Evolutionary conservation across 2,329 filamentous ascomycete species (phyloP).

Genomic region (Cladosporium sp.): DNA sequence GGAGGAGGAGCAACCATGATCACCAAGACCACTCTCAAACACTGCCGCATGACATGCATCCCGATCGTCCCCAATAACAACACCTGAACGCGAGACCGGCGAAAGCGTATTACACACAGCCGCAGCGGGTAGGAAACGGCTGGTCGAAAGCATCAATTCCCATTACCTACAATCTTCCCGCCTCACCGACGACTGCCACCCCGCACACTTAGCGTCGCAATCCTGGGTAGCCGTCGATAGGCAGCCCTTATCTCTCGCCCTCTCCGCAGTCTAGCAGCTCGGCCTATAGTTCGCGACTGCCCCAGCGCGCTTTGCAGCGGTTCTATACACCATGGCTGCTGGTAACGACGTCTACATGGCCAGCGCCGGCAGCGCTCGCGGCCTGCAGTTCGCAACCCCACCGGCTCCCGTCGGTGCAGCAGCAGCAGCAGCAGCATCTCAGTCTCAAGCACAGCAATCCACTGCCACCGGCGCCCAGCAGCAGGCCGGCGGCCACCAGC

Average conservation of each 20-base stretch:
- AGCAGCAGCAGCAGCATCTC: too few species aligned
- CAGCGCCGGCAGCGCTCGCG: constrained; percentile 9
- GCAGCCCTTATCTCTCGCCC: not conserved
- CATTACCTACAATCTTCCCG: constrained; percentile 1
- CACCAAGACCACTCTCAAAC: constrained; percentile 13
- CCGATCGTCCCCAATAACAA: constrained; percentile 28
- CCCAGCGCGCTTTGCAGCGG: constrained; percentile 16
- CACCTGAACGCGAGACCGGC: constrained; percentile 16
- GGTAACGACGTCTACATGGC: constrained; percentile 4
- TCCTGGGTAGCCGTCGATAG: not conserved
- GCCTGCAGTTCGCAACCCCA: not conserved
- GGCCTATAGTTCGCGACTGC: not conserved
- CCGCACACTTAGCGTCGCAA: constrained; percentile 2
- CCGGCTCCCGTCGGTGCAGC: not conserved
- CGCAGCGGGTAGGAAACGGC: constrained; percentile 1
- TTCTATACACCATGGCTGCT: constrained; percentile 13
- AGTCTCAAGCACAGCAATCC: not conserved
- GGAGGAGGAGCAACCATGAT: constrained; percentile 16
- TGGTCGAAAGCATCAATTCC: not conserved
- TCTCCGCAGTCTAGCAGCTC: constrained; percentile 5
- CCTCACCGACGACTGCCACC: not conserved
- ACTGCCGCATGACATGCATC: constrained; percentile 17
- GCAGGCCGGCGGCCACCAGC: constrained; percentile 22
- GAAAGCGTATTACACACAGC: not conserved
- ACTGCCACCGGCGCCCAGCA: constrained; percentile 1